phyloP scores from a whole-genome alignment of 208 protist genomes.

The Phytomonas sp. region DNA sequence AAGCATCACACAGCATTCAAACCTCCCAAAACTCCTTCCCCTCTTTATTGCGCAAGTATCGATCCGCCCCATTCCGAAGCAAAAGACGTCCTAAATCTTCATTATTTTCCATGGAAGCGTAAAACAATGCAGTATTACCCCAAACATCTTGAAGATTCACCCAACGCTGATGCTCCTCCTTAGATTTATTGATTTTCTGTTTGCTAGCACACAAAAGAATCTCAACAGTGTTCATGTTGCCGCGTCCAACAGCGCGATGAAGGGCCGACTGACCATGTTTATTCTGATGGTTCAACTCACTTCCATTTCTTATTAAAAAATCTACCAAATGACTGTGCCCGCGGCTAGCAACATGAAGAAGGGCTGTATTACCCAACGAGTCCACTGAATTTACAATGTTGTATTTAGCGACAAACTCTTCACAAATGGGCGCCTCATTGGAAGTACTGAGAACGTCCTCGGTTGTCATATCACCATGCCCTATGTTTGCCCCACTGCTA shows the following conservation, averaged over 20 bases:
- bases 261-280: constrained; percentile 64
- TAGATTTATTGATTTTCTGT: neutral
- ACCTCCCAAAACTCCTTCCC: constrained; percentile 88
- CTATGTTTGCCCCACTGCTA: neutral
- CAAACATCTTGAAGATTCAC: constrained; percentile 75
- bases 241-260: constrained; percentile 70
- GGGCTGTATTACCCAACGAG: constrained; percentile 55
- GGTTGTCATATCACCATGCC: neutral
- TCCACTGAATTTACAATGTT: constrained; percentile 43
- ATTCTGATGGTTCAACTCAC: constrained; percentile 57
- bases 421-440: neutral
- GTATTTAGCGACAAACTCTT: neutral
- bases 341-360: constrained; percentile 53
- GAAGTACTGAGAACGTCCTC: constrained; percentile 3
- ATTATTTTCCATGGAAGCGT: constrained; percentile 88
- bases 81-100: constrained; percentile 81
- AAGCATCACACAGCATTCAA: constrained; percentile 16
- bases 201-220: constrained; percentile 50
- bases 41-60: constrained; percentile 79
- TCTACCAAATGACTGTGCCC: constrained; percentile 44
- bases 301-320: constrained; percentile 62
- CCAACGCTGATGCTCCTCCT: constrained; percentile 40
- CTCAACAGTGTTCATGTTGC: constrained; percentile 67
- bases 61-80: constrained; percentile 69
- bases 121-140: constrained; percentile 85